Conservation (phyloP, 805 yeast species). For the Metschnikowia reukaufii region DNA sequence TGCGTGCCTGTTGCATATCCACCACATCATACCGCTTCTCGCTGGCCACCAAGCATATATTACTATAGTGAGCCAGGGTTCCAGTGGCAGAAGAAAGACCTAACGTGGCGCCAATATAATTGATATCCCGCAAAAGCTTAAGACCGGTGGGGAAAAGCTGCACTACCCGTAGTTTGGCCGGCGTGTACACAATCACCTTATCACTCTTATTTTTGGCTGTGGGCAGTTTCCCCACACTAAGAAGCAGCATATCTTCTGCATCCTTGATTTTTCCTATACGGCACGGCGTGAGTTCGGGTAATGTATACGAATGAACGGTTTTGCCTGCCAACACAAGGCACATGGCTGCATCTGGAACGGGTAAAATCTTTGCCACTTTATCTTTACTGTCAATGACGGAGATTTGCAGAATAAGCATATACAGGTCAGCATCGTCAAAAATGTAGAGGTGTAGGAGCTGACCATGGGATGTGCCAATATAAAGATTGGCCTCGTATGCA, state of each 20-base stretch:
- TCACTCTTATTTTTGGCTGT: slow-evolving; percentile 18
- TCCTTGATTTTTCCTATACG: slow-evolving; percentile 38
- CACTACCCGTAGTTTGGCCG: slow-evolving; percentile 32
- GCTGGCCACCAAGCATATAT: slow-evolving; percentile 36
- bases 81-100: slow-evolving; percentile 31
- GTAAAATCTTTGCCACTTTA: slow-evolving; percentile 26
- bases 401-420: slow-evolving; percentile 29
- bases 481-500: slow-evolving; percentile 31
- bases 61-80: slow-evolving; percentile 28
- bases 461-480: slow-evolving; percentile 39
- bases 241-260: slow-evolving; percentile 33
- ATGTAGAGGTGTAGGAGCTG: slow-evolving; percentile 38
- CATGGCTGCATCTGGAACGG: slow-evolving; percentile 26
- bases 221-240: slow-evolving; percentile 15
- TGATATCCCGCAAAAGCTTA: slow-evolving; percentile 35
- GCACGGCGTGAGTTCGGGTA: slow-evolving; percentile 42
- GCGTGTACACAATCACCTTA: slow-evolving; percentile 32
- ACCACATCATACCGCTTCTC: slow-evolving; percentile 35
- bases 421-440: slow-evolving; percentile 40
- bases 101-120: slow-evolving; percentile 27
- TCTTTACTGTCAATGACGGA: slow-evolving; percentile 13
- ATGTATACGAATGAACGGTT: slow-evolving; percentile 26
- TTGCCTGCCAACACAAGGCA: slow-evolving; percentile 30
- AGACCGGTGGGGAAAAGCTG: slow-evolving; percentile 28
- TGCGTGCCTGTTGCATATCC: slow-evolving; percentile 33